A percentile compares a stretch with the other conserved stretches of the same genome.
Conservation (phyloP, 192 early-diverging fungal species). For the Umbelopsis vinacea region DNA sequence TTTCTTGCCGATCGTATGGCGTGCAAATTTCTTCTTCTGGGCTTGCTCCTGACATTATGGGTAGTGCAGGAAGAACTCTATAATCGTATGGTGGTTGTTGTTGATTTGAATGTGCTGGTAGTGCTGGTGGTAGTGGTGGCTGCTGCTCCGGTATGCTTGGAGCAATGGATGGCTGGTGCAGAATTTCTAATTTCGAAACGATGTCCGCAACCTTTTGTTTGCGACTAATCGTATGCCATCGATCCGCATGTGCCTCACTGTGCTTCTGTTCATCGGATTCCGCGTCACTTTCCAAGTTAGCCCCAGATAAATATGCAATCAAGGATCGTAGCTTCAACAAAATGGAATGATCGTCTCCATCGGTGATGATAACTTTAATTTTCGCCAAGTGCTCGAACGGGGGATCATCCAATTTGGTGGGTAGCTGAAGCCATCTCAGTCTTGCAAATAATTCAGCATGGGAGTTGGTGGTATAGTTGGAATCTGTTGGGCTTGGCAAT, state of each 20-base stretch:
- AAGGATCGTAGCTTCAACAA: background rate
- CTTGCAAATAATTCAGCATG: constrained; percentile 21
- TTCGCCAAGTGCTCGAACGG: constrained; percentile 15
- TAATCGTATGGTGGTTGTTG: background rate
- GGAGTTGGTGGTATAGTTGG: background rate
- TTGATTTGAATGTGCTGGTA: too few relatives aligned
- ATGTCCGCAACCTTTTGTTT: constrained; percentile 15
- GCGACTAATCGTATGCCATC: constrained; percentile 10
- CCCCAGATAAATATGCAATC: constrained; percentile 8
- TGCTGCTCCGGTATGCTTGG: background rate
- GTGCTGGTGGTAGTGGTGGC: too few relatives aligned
- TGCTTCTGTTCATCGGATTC: background rate
- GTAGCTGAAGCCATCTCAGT: background rate
- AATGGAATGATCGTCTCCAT: background rate
- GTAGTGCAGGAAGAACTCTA: background rate
- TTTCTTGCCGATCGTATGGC: constrained; percentile 11
- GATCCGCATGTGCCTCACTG: constrained; percentile 4
- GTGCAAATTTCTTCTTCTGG: background rate
- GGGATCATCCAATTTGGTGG: constrained; percentile 2
- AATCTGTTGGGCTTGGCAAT: background rate
- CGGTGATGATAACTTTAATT: background rate
- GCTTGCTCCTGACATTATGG: background rate
- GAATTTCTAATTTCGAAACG: constrained; percentile 8
- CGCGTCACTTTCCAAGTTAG: background rate
- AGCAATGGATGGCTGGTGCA: background rate